Evolutionary conservation across 1,284 basidiomycete genomes (phyloP).

Genomic region (Puccinia horiana): DNA sequence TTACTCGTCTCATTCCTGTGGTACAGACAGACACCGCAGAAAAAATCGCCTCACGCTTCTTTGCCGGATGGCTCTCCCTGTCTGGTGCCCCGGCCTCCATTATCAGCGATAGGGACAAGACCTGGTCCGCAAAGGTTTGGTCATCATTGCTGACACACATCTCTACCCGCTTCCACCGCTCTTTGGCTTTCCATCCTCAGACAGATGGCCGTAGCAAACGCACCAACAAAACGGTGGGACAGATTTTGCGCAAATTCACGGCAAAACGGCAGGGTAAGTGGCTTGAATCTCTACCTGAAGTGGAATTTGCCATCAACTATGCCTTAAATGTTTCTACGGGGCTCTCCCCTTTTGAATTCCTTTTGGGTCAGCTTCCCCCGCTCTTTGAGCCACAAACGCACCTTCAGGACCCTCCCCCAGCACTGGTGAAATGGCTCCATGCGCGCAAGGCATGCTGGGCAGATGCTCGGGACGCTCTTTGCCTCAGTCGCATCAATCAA

Average conservation of each 20-base stretch:
- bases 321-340: constrained; percentile 51
- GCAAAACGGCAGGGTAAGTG: constrained; percentile 50
- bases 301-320: constrained; percentile 51
- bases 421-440: not conserved
- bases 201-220: constrained; percentile 56
- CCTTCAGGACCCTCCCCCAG: not conserved
- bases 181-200: constrained; percentile 54
- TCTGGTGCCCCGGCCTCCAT: constrained; percentile 53
- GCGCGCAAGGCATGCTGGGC: not conserved
- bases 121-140: constrained; percentile 56
- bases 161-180: constrained; percentile 51
- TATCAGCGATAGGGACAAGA: constrained; percentile 54
- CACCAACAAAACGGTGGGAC: constrained; percentile 59
- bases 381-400: not conserved
- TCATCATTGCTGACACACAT: constrained; percentile 50
- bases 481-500: not conserved
- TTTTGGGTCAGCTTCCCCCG: constrained; percentile 24
- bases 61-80: not conserved
- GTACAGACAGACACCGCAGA: constrained; percentile 35
- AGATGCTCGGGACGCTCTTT: not conserved
- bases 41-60: constrained; percentile 4
- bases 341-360: constrained; percentile 50
- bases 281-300: too few species aligned
- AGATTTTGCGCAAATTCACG: constrained; percentile 42
- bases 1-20: too few species aligned